Conservation (phyloP, 108 stramenopile genomes). For the Craspedostauros australis region DNA sequence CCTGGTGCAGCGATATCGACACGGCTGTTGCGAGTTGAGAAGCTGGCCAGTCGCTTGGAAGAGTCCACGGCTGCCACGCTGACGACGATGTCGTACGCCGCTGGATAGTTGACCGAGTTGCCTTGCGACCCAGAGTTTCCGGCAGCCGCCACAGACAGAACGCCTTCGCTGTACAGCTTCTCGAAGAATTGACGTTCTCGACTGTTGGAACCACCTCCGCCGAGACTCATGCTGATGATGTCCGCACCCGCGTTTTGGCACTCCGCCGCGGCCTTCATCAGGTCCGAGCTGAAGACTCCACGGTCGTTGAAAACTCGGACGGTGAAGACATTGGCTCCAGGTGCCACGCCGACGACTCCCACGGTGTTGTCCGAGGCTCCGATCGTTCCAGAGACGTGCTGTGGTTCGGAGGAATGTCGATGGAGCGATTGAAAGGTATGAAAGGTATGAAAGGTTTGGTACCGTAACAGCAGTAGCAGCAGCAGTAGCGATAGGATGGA, state of each 20-base stretch:
- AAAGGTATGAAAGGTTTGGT: no score
- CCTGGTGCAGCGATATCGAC: constrained; percentile 57
- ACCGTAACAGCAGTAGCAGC: no score
- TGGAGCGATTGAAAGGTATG: no score
- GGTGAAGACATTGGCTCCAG: constrained; percentile 26
- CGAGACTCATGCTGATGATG: constrained; percentile 42
- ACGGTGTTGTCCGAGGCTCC: constrained; percentile 27
- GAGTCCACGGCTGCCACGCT: constrained; percentile 40
- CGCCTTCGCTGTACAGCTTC: constrained; percentile 30
- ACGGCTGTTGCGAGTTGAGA: constrained; percentile 37
- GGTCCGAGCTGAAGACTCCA: constrained; percentile 30
- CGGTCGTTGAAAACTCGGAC: constrained; percentile 36
- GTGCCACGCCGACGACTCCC: constrained; percentile 37
- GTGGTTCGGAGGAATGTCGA: no score
- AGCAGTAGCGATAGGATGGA: no score
- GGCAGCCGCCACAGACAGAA: constrained; percentile 48
- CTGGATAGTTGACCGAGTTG: constrained; percentile 41
- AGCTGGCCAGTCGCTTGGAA: constrained; percentile 19
- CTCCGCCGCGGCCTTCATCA: constrained; percentile 33
- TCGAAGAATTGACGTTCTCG: constrained; percentile 22
- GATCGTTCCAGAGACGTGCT: constrained; percentile 48
- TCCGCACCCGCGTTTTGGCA: constrained; percentile 43
- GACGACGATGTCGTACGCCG: constrained; percentile 38
- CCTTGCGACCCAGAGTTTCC: constrained; percentile 41
- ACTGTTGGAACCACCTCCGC: constrained; percentile 17